Evolutionary conservation across 768 basidiomycete genomes (phyloP), one percentile per base, ranked within the genome.

Genomic region (Strobilomyces echinocephalus): DNA sequence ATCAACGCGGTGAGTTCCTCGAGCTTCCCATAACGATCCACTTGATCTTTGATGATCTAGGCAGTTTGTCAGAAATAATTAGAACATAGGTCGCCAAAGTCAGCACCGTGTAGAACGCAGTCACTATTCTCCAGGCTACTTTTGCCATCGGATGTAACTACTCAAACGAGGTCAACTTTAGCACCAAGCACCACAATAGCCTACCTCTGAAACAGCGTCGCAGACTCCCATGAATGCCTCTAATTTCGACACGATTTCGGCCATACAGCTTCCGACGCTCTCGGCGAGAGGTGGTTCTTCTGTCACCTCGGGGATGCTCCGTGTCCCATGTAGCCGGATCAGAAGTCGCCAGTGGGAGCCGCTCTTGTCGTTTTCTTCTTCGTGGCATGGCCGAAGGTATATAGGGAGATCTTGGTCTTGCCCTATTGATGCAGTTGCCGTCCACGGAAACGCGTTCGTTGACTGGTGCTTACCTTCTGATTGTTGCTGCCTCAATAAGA

Each of bases 11-110:
- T 46, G n/a, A 73, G 66, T 16, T 63, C 62, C 21, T 59, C 54
- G 6, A 73, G 57, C 20, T 52, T 60, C 7, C 48, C 40, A 46
- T 71, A 61, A 15, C 61, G 58, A 0, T 68, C 64, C 11, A 66
- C 51, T 43, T 73, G 70, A 9, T 49, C 60, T 59, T 62, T 63
- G 28, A 70, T 52, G 7, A 63, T 61, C 72, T 73, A 36, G 3
- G 20, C 1, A 2, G 1, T 3, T 20, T 1, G 46, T 69, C 21
- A 68, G 57, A 39, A 35, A 40, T 24, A 0, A 11, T 12, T 38
- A 5, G 52, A 16, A 24, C 20, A 24, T 5, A 10, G 16, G 20
- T 12, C 3, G 26, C 5, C 40, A 10, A 26, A 30, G 5, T 21
- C 14, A 16, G 51, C 34, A 69, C 68, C 61, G 44, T 59, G 52